A percentile compares a stretch with the other conserved stretches of the same genome.
Evolutionary conservation across 345 rosid species (phyloP).

Genomic region (Conringia planisiliqua): DNA sequence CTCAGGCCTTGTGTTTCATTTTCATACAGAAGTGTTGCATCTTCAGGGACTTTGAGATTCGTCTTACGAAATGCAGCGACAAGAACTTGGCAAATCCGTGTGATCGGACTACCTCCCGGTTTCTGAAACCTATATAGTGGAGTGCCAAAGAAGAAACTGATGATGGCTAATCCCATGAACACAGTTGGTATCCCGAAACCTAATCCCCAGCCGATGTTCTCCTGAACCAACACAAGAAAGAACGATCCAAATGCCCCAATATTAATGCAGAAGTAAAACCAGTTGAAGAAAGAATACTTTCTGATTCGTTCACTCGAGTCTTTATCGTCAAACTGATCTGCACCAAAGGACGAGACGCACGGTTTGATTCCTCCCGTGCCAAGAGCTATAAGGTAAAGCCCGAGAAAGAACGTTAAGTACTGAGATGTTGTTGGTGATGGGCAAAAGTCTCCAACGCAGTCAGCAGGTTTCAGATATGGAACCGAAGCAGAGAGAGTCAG

Average conservation of each 20-base stretch:
- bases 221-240: constrained; percentile 46
- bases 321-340: constrained; percentile 49
- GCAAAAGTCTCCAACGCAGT: constrained; percentile 31
- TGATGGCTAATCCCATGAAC: constrained; percentile 44
- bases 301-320: constrained; percentile 39
- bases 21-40: constrained; percentile 34
- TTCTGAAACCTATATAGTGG: constrained; percentile 41
- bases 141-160: constrained; percentile 43
- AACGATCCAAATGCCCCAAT: constrained; percentile 45
- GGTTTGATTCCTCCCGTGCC: constrained; percentile 56
- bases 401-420: constrained; percentile 37
- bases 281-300: constrained; percentile 50
- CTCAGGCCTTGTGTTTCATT: constrained; percentile 26
- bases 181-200: constrained; percentile 56
- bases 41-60: constrained; percentile 32
- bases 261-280: constrained; percentile 48
- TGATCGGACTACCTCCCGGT: constrained; percentile 50
- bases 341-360: constrained; percentile 50
- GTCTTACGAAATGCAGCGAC: constrained; percentile 42
- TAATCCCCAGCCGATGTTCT: constrained; percentile 50
- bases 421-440: constrained; percentile 33
- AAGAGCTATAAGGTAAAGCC: constrained; percentile 44
- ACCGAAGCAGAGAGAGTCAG: constrained; percentile 48
- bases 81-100: constrained; percentile 41
- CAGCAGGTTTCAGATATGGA: constrained; percentile 37